phyloP scores from a whole-genome alignment of 306 rosid genomes.

The Quercus engelmannii region DNA sequence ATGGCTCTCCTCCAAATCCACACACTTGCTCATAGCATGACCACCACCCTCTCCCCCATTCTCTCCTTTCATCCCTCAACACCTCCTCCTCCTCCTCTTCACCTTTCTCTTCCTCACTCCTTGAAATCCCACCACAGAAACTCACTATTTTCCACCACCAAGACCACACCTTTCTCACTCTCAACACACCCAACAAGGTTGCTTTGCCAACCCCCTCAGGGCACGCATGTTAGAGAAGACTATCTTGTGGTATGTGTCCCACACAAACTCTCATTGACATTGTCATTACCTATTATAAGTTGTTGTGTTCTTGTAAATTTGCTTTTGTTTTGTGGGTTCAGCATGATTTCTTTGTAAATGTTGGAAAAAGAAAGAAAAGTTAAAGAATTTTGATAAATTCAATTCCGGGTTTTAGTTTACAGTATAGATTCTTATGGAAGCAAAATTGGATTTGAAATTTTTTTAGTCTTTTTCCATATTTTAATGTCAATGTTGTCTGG shows the following conservation, averaged over 20 bases:
- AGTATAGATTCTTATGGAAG: background rate
- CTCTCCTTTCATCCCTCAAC: slow-evolving; percentile 23
- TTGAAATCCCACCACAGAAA: slow-evolving; percentile 37
- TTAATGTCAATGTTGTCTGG: background rate
- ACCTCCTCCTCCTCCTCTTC: background rate
- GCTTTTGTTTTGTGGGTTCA: no score
- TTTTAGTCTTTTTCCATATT: background rate
- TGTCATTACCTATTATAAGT: background rate
- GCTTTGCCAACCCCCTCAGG: slow-evolving; percentile 67
- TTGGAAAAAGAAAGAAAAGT: background rate
- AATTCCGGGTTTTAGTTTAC: background rate
- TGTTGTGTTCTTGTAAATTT: background rate
- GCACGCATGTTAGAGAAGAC: slow-evolving; percentile 60
- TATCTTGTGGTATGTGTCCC: slow-evolving; percentile 72
- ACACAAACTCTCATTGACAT: background rate
- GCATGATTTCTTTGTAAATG: background rate
- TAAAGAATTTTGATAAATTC: background rate
- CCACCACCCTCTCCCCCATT: slow-evolving; percentile 28
- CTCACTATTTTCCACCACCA: slow-evolving; percentile 39
- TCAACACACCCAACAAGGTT: slow-evolving; percentile 49
- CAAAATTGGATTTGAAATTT: background rate
- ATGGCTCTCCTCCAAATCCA: slow-evolving; percentile 53
- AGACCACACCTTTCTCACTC: slow-evolving; percentile 34
- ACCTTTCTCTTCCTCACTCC: slow-evolving; percentile 26
- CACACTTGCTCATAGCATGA: slow-evolving; percentile 15